Conservation (phyloP, 2,329 filamentous ascomycete genomes). For the Colletotrichum sp. region DNA sequence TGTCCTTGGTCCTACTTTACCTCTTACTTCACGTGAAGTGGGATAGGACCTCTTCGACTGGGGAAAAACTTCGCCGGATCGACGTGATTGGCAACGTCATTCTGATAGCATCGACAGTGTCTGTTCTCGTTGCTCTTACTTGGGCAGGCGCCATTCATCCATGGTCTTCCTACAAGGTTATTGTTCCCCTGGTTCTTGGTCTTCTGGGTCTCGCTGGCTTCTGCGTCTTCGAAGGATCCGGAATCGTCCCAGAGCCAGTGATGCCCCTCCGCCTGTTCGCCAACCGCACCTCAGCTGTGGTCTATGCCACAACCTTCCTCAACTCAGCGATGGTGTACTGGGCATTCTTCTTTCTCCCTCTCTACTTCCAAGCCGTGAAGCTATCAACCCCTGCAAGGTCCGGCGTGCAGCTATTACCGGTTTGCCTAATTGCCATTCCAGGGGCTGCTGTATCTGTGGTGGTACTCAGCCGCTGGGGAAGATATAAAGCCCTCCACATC, state of each 20-base stretch:
- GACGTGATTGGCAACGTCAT: constrained; percentile 50
- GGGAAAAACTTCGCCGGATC: constrained; percentile 37
- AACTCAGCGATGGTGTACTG: constrained; percentile 27
- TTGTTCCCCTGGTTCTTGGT: constrained; percentile 49
- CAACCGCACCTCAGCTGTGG: constrained; percentile 23
- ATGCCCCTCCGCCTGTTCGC: constrained; percentile 63
- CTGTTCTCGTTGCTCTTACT: constrained; percentile 47
- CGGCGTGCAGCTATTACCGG: constrained; percentile 36
- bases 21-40: constrained; percentile 17
- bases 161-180: constrained; percentile 43
- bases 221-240: constrained; percentile 62
- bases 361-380: constrained; percentile 51
- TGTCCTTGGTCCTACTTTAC: constrained; percentile 1
- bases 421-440: constrained; percentile 31
- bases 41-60: constrained; percentile 12
- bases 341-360: constrained; percentile 43
- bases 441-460: constrained; percentile 29
- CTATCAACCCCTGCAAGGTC: constrained; percentile 33
- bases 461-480: constrained; percentile 34
- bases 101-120: constrained; percentile 40
- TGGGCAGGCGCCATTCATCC: constrained; percentile 45
- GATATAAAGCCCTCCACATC: constrained; percentile 38
- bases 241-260: constrained; percentile 71
- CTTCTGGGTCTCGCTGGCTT: constrained; percentile 47
- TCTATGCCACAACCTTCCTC: constrained; percentile 24